Evolutionary conservation across 2,329 filamentous ascomycete genomes (phyloP).

Genomic region (Fonsecaea pugnacius): DNA sequence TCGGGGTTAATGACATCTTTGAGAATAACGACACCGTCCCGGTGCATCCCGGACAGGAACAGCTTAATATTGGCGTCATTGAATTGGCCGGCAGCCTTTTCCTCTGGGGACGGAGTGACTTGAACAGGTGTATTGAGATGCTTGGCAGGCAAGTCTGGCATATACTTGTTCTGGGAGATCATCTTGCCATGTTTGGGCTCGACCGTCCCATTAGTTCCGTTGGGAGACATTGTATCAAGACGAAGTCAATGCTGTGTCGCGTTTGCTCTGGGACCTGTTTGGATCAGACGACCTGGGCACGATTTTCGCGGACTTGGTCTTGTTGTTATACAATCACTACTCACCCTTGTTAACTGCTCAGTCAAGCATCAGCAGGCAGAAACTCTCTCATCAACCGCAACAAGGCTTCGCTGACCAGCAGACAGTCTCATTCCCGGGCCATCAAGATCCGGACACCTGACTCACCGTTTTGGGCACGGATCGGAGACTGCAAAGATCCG

Average conservation of each 20-base stretch:
- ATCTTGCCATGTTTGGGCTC: constrained; percentile 20
- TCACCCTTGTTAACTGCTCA: not conserved
- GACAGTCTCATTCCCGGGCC: constrained; percentile 1
- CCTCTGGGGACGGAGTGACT: constrained; percentile 17
- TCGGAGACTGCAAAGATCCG: constrained; percentile 1
- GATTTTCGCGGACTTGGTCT: not conserved
- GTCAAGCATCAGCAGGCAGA: not conserved
- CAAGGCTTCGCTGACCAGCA: not conserved
- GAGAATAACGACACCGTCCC: constrained; percentile 46
- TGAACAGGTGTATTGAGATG: constrained; percentile 22
- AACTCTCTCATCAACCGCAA: not conserved
- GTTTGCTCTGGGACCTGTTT: not conserved
- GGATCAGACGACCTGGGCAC: not conserved
- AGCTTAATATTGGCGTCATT: constrained; percentile 27
- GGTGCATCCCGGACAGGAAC: constrained; percentile 35
- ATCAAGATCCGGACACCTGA: constrained; percentile 9
- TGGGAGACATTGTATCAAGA: constrained; percentile 8
- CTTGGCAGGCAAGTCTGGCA: constrained; percentile 23
- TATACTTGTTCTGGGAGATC: constrained; percentile 12
- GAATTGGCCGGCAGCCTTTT: constrained; percentile 15
- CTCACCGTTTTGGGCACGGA: constrained; percentile 1
- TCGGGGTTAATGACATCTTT: constrained; percentile 26
- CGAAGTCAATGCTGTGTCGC: not conserved
- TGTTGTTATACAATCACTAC: constrained; percentile 4
- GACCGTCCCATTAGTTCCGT: constrained; percentile 2